Conservation (phyloP, 23 red algal species). For the Pyropia haitanensis region DNA sequence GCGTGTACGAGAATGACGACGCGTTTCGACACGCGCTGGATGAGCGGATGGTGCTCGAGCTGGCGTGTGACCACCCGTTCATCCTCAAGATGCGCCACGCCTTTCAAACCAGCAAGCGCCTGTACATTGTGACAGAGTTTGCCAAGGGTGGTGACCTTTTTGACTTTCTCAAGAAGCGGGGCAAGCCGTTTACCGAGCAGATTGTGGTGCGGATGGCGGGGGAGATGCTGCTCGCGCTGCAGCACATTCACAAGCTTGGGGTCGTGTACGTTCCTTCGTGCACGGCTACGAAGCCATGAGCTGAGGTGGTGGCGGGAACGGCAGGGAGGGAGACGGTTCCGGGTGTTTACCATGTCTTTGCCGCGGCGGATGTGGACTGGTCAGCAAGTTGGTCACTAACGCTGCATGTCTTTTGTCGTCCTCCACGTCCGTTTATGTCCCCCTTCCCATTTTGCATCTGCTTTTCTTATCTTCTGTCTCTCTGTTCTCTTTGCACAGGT, state of each 20-base stretch:
- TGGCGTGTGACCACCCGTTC: constrained; percentile 63
- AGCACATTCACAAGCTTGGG: constrained; percentile 80
- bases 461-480: too few species aligned
- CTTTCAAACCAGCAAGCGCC: constrained; percentile 69
- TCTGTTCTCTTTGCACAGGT: not conserved
- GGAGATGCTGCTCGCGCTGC: constrained; percentile 78
- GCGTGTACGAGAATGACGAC: constrained; percentile 44
- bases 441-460: too few species aligned
- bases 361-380: too few species aligned
- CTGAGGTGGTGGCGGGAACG: too few species aligned
- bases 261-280: constrained; percentile 28
- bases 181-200: constrained; percentile 35
- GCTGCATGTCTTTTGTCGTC: too few species aligned
- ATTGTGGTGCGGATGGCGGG: constrained; percentile 40
- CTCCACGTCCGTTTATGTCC: too few species aligned
- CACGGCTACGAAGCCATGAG: too few species aligned
- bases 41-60: constrained; percentile 75
- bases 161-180: constrained; percentile 34
- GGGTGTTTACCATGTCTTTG: too few species aligned
- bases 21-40: constrained; percentile 75
- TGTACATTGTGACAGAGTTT: constrained; percentile 89
- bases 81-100: constrained; percentile 73
- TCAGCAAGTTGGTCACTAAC: too few species aligned
- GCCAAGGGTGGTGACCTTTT: constrained; percentile 83
- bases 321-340: too few species aligned